A percentile compares a stretch with the other conserved stretches of the same genome.
phyloP scores from a whole-genome alignment of 2,329 filamentous ascomycete genomes.

The Cercospora zeina region DNA sequence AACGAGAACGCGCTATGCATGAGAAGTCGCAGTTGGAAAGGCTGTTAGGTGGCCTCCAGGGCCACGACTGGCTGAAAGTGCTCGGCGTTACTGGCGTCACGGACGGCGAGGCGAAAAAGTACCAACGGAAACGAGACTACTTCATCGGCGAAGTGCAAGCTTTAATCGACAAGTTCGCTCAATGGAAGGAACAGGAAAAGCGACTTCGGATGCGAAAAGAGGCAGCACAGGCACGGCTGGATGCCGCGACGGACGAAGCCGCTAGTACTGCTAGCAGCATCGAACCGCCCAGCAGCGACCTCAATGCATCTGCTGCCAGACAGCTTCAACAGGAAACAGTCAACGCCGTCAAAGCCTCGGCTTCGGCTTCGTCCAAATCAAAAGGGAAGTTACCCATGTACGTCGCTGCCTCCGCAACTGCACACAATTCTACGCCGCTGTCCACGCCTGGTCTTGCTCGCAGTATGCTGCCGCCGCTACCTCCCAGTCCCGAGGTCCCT shows the following conservation, averaged over 20 bases:
- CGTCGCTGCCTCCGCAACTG: slow-evolving; percentile 8
- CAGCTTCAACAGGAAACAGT: slow-evolving; percentile 74
- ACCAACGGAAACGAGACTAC: slow-evolving; percentile 79
- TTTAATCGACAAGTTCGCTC: slow-evolving; percentile 81
- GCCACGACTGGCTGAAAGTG: slow-evolving; percentile 87
- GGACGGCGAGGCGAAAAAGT: slow-evolving; percentile 80
- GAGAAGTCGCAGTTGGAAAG: slow-evolving; percentile 66
- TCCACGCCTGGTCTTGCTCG: slow-evolving; percentile 18
- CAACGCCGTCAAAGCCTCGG: slow-evolving; percentile 48
- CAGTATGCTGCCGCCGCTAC: slow-evolving; percentile 32
- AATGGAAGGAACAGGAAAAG: slow-evolving; percentile 89
- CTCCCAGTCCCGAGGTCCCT: slow-evolving; percentile 44
- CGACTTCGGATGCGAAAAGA: slow-evolving; percentile 75
- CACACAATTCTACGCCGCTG: slow-evolving; percentile 22
- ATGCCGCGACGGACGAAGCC: slow-evolving; percentile 46
- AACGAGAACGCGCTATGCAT: slow-evolving; percentile 65
- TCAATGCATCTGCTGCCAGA: slow-evolving; percentile 69
- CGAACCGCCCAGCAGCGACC: slow-evolving; percentile 66
- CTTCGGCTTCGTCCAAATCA: slow-evolving; percentile 36
- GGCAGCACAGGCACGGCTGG: slow-evolving; percentile 55
- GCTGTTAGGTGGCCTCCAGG: slow-evolving; percentile 76
- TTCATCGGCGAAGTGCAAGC: slow-evolving; percentile 81
- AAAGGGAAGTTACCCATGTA: slow-evolving; percentile 39
- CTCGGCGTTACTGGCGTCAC: slow-evolving; percentile 87
- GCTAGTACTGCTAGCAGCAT: slow-evolving; percentile 42